Percentiles rank a stretch among this genome's conserved stretches.
Evolutionary conservation across 2,329 filamentous ascomycete species (phyloP).

Genomic region (Scytalidium sp.): DNA sequence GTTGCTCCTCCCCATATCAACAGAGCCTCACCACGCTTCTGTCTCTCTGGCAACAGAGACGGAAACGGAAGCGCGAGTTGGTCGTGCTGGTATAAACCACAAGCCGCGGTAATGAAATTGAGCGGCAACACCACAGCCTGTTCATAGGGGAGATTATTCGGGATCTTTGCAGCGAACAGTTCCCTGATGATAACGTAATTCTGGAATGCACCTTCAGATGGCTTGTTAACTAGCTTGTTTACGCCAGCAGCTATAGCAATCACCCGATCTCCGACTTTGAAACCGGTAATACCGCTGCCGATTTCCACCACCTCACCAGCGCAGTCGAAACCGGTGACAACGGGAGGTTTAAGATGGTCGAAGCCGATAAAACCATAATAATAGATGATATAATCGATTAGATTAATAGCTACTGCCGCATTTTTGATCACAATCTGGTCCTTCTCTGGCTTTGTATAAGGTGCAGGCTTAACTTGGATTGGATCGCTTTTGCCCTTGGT

Average conservation of each 20-base stretch:
- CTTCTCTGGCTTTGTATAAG: constrained; percentile 31
- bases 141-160: constrained; percentile 24
- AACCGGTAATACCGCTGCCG: constrained; percentile 36
- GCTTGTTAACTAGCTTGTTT: constrained; percentile 26
- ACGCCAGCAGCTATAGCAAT: constrained; percentile 22
- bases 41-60: constrained; percentile 14
- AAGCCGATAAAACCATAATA: constrained; percentile 6
- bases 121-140: constrained; percentile 28
- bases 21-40: constrained; percentile 29
- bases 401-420: constrained; percentile 37
- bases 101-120: constrained; percentile 26
- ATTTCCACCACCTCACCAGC: constrained; percentile 51
- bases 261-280: constrained; percentile 51
- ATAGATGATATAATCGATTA: constrained; percentile 29
- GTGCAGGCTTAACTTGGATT: constrained; percentile 31
- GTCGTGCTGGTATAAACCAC: constrained; percentile 25
- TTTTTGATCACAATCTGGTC: constrained; percentile 37
- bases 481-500: constrained; percentile 27
- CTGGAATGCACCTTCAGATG: constrained; percentile 26
- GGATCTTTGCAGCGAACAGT: constrained; percentile 20
- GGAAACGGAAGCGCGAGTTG: constrained; percentile 20
- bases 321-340: constrained; percentile 48
- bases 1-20: constrained; percentile 29
- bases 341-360: constrained; percentile 22
- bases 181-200: constrained; percentile 20